A percentile compares a stretch with the other conserved stretches of the same genome.
These are phyloP conservation scores for Sodiomyces alkalinus DNA, from an alignment of 2,329 filamentous ascomycete genomes.

Conservation along the genomic window DNA sequence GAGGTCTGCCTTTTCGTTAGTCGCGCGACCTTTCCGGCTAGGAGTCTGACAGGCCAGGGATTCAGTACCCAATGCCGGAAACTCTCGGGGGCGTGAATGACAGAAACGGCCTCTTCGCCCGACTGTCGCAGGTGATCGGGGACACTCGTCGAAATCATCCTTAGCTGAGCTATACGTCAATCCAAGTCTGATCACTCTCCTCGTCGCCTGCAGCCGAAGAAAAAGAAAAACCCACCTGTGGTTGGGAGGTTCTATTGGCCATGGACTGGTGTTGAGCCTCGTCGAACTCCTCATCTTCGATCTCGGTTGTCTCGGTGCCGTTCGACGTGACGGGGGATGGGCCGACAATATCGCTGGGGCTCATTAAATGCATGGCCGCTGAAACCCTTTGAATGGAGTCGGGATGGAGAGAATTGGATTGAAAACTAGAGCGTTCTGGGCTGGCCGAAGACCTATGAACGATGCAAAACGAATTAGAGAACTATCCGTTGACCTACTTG, in stretches of 20 bases:
- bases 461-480: too few species aligned
- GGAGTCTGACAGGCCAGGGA: not conserved
- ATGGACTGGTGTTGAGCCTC: constrained; percentile 30
- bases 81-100: constrained; percentile 78
- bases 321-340: constrained; percentile 78
- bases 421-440: constrained; percentile 10
- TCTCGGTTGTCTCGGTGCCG: constrained; percentile 69
- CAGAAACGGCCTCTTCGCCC: constrained; percentile 70
- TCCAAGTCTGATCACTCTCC: not conserved
- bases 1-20: constrained; percentile 23
- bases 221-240: constrained; percentile 17
- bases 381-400: constrained; percentile 31
- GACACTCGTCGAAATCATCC: constrained; percentile 41
- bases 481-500: too few species aligned
- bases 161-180: constrained; percentile 18
- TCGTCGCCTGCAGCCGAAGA: not conserved
- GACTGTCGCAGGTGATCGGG: constrained; percentile 42
- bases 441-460: constrained; percentile 29
- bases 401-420: constrained; percentile 36
- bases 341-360: constrained; percentile 56
- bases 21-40: constrained; percentile 1
- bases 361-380: constrained; percentile 40
- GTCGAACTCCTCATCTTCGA: constrained; percentile 61
- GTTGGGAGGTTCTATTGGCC: constrained; percentile 19
- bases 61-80: constrained; percentile 60